Base-by-base conservation (phyloP, 1,284 basidiomycete genomes). In the Anthracocystis walkeri region DNA sequence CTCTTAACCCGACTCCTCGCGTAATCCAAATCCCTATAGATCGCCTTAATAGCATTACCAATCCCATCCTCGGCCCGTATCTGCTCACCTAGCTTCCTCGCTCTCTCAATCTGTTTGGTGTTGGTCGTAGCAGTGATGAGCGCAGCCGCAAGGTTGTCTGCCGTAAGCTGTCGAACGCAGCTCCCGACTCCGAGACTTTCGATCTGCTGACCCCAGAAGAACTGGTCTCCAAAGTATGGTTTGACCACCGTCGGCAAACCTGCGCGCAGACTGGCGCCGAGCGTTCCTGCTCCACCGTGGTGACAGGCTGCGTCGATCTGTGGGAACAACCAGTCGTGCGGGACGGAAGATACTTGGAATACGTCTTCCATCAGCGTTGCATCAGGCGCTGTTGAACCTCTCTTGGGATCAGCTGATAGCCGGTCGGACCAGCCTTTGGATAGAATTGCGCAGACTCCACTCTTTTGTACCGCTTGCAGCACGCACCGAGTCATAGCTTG, bases 391-490 rank as follows among this genome's bases (percentile, higher is more conserved):
- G 78, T 60, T n/a, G 71, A 60, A 3, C 79, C 75, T 23, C 73
- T 68, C 49, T 51, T 46, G 1, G 52, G 11, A 20, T 61, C 60
- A 4, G 44, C 21, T 4, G 72, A 85, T 84, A 77, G 88, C 54
- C 96, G 89, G 86, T 97, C 95, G 3, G 94, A 97, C 96, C 96
- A 99, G 35, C 96, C 96, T 86, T 97, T 98, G 42, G 94, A 96
- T 27, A 99, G 87, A 75, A 99, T 94, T 18, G 94, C 94, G 84
- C 91, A 89, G 11, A 97, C 93, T 5, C 92, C 94, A 79, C 92
- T 92, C 23, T 78, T 59, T 16, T 91, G 85, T 50, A 98, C 91
- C 8, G 95, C 94, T 50, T 97, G 92, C 45, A 96, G 89, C 54
- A 99, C 92, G 80, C 90, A 93, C 49, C 90, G 90, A 0, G 95